phyloP scores from a whole-genome alignment of 371 early-diverging fungal species.

The Mucor circinelloides region DNA sequence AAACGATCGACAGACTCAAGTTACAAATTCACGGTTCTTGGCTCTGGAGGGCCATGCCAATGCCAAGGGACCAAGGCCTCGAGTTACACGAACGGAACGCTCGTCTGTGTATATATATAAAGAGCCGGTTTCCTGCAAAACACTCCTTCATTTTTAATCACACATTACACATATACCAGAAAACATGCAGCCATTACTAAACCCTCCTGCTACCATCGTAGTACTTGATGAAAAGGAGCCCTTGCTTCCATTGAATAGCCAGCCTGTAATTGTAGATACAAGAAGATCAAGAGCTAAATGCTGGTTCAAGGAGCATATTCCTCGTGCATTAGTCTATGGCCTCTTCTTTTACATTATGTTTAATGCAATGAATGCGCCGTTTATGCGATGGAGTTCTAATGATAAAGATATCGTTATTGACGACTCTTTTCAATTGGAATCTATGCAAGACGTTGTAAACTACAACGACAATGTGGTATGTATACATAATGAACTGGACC shows the following conservation, averaged over 20 bases:
- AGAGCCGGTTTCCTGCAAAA: too few relatives aligned
- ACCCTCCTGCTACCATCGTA: neutral
- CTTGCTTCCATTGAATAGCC: slow-evolving; percentile 3
- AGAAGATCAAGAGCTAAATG: neutral
- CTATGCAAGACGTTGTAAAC: neutral
- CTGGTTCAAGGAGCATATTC: neutral
- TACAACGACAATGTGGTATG: neutral
- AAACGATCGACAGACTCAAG: neutral
- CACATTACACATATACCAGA: neutral
- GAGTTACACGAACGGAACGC: neutral
- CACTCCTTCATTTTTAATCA: neutral
- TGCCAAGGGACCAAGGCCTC: slow-evolving; percentile 10
- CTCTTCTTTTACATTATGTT: neutral
- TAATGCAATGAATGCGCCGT: neutral
- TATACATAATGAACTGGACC: too few relatives aligned
- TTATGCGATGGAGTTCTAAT: neutral
- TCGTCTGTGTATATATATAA: neutral
- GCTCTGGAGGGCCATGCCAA: neutral
- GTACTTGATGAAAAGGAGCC: slow-evolving; percentile 2
- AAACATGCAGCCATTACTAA: neutral
- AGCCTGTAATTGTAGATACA: neutral
- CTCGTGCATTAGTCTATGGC: neutral
- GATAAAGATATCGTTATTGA: neutral
- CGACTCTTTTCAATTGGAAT: neutral
- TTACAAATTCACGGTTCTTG: neutral